Evolutionary conservation across 371 early-diverging fungal species (phyloP).

Genomic region (Funneliformis caledonium): DNA sequence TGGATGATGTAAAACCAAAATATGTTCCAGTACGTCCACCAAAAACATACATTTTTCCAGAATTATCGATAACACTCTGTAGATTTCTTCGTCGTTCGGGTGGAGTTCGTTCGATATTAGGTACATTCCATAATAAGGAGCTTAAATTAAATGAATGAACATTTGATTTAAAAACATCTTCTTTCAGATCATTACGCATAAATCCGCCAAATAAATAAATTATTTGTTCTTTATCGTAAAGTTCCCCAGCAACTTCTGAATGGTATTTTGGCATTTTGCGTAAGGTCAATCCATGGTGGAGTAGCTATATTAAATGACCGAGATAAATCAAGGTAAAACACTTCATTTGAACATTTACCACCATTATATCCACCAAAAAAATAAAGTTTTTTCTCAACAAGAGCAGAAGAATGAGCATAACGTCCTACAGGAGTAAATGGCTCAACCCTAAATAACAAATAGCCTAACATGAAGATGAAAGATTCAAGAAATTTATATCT

Average conservation of each 20-base stretch:
- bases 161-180: background rate
- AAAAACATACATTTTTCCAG: background rate
- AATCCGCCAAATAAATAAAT: background rate
- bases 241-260: background rate
- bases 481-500: no score
- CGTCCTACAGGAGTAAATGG: no score
- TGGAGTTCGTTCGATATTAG: background rate
- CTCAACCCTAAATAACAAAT: no score
- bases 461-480: no score
- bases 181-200: background rate
- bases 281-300: background rate
- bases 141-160: background rate
- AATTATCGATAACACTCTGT: background rate
- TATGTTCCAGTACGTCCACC: background rate
- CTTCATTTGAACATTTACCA: background rate
- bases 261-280: background rate
- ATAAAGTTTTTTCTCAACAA: background rate
- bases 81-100: background rate
- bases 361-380: background rate
- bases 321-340: conserved; percentile 1
- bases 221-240: background rate
- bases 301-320: background rate
- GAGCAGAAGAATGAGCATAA: background rate
- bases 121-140: background rate
- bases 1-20: no score